Base-by-base conservation (phyloP, 495 filamentous ascomycete genomes). In the Penicillium odoratum region DNA sequence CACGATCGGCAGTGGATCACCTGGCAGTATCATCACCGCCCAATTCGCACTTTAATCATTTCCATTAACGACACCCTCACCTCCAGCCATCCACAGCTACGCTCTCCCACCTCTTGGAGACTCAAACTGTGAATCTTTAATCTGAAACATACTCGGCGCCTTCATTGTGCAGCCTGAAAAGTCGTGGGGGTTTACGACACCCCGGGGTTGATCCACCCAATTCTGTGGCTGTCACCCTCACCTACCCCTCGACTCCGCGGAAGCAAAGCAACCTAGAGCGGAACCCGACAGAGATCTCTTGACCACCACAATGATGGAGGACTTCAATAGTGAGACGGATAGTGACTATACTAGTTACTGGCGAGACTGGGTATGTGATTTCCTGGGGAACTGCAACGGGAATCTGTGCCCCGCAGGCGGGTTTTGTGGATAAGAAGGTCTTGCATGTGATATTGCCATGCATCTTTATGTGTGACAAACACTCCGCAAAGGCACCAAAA, bases 321-420 rank as follows among this genome's bases (percentile, higher is more conserved):
- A 97, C 72, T 98, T 93, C 72, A 93, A 88, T 59, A 96, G 92
- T 66, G 94, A 98, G 71, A 95, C 95, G 13, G 94, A 98, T 70
- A 97, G 93, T 75, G 95, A 98, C 71, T 98, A 98, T 73, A 96
- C 94, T 33, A 97, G 91, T 75, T 98, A 98, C 77, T 98, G 94
- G 94, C 81, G 94, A 74, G 94, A 98, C 77, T 98, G 94, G 94
- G 93, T 97, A 80, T 74, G 90, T 87, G 26, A 16, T 33, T 36
- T 46, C 21, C 13, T n/a, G 36, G 21, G 15, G 26, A 29, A 30
- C 26, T 30, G 36, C 38, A 21, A 43, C 29, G 16, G n/a, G 30
- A 18, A 55, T 57, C 46, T 55, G 16, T 51, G 55, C 58, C 53
- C 54, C 50, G 43, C 52, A 30, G 51, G 31, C 31, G 34, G 3